phyloP scores from a whole-genome alignment of 1,284 basidiomycete species.

The Pseudozyma sp. region DNA sequence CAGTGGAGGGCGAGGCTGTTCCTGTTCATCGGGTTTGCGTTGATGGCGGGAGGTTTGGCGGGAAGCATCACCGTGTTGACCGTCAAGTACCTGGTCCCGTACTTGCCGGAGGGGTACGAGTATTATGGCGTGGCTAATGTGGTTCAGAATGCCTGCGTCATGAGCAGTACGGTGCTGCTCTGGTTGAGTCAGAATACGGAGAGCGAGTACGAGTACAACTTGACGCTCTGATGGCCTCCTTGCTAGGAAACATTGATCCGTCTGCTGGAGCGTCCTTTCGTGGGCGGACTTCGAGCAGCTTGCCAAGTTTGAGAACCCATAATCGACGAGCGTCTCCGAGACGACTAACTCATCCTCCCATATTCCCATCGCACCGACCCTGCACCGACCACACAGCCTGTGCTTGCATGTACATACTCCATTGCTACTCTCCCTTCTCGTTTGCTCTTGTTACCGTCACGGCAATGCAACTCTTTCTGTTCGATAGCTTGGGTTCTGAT shows the following conservation, averaged over 20 bases:
- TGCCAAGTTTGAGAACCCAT: too few species aligned
- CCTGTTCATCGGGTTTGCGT: conserved; percentile 92
- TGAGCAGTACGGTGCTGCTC: conserved; percentile 86
- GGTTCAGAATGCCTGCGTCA: conserved; percentile 87
- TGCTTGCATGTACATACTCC: background rate
- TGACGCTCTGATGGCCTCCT: conserved; percentile 80
- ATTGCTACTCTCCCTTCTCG: background rate
- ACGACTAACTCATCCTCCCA: too few species aligned
- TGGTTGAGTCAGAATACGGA: conserved; percentile 86
- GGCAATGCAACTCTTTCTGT: background rate
- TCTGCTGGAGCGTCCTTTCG: conserved; percentile 9
- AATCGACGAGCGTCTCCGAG: too few species aligned
- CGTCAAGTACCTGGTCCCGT: conserved; percentile 87
- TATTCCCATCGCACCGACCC: too few species aligned
- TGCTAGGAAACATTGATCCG: too few species aligned
- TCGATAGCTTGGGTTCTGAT: background rate
- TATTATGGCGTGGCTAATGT: conserved; percentile 97
- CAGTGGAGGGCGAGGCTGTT: conserved; percentile 90
- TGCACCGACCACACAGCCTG: too few species aligned
- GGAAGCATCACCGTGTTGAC: conserved; percentile 90
- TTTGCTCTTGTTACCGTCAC: background rate
- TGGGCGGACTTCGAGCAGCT: too few species aligned
- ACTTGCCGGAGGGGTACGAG: conserved; percentile 79
- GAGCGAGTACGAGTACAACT: conserved; percentile 87
- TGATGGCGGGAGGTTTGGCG: conserved; percentile 95